Conservation (phyloP, 164 flowering plant species). For the Magnolia changhungtana region DNA sequence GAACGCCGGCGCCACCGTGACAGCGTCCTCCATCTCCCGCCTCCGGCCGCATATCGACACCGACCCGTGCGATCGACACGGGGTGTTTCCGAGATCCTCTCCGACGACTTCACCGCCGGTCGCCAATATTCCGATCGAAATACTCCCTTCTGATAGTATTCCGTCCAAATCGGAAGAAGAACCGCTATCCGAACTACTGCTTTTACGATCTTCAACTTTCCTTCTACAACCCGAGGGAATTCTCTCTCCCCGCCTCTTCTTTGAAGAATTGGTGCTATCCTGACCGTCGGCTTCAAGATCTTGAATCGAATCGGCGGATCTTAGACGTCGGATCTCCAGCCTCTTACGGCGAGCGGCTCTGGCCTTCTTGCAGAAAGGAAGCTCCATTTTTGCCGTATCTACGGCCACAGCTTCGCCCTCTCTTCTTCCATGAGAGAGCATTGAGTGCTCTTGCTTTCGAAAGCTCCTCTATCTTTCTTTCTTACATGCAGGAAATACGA, state of each 20-base stretch:
- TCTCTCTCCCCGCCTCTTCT: neutral
- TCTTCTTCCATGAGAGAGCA: neutral
- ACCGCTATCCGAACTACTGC: neutral
- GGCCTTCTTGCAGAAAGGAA: neutral
- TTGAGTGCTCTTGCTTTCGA: neutral
- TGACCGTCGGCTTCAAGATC: neutral
- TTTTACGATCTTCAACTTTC: neutral
- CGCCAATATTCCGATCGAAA: neutral
- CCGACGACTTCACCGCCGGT: slow-evolving; percentile 7
- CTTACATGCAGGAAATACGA: neutral
- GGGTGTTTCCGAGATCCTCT: neutral
- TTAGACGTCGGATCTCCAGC: slow-evolving; percentile 27
- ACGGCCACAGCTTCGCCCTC: neutral
- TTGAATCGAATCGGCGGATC: slow-evolving; percentile 2
- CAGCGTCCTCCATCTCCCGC: slow-evolving; percentile 84
- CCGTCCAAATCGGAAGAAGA: slow-evolving; percentile 3
- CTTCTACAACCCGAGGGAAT: neutral
- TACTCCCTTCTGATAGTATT: neutral
- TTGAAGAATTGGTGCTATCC: neutral
- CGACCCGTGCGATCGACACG: slow-evolving; percentile 34
- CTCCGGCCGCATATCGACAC: slow-evolving; percentile 65
- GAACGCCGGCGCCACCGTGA: slow-evolving; percentile 44
- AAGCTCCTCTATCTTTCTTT: neutral
- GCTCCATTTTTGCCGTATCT: neutral
- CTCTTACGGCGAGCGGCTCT: slow-evolving; percentile 31